Percentiles rank a stretch among this genome's conserved stretches.
These are phyloP conservation scores for Glonium stellatum DNA, from an alignment of 495 filamentous ascomycete genomes.

Conservation along the genomic window DNA sequence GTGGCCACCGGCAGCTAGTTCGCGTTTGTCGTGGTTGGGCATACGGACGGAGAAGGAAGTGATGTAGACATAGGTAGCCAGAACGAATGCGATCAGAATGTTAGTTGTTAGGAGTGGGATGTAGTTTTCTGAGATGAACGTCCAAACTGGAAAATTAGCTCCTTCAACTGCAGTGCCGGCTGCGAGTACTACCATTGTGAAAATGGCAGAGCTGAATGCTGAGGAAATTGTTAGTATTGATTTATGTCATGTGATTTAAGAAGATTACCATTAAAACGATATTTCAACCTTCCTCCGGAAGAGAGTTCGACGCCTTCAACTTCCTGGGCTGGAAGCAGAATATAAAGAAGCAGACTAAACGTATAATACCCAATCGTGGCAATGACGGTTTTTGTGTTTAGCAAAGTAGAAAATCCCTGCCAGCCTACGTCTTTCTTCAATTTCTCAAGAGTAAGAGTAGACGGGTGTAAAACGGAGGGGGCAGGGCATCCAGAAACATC, in stretches of 20 bases:
- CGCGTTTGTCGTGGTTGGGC: conserved; percentile 58
- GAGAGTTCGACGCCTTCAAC: conserved; percentile 61
- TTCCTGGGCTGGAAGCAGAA: conserved; percentile 69
- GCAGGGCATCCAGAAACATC: conserved; percentile 86
- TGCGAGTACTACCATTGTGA: conserved; percentile 59
- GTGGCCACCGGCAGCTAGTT: conserved; percentile 74
- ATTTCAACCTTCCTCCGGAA: conserved; percentile 69
- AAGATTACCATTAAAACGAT: conserved; percentile 73
- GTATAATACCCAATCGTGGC: conserved; percentile 66
- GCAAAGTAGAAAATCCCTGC: conserved; percentile 60
- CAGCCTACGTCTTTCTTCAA: conserved; percentile 75
- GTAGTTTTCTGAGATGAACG: conserved; percentile 87
- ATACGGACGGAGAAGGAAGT: conserved; percentile 69
- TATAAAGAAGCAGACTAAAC: conserved; percentile 65
- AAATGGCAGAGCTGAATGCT: conserved; percentile 73
- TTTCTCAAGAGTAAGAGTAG: conserved; percentile 58
- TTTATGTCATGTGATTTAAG: conserved; percentile 2
- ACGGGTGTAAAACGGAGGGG: conserved; percentile 73
- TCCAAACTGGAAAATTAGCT: conserved; percentile 79
- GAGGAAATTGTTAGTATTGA: conserved; percentile 13
- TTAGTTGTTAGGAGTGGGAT: conserved; percentile 77
- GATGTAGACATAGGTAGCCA: conserved; percentile 72
- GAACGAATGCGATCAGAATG: conserved; percentile 59
- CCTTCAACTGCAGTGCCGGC: conserved; percentile 71
- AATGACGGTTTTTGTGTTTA: conserved; percentile 56